Conservation (phyloP, 2,329 filamentous ascomycete species). For the Penicillium sp. region DNA sequence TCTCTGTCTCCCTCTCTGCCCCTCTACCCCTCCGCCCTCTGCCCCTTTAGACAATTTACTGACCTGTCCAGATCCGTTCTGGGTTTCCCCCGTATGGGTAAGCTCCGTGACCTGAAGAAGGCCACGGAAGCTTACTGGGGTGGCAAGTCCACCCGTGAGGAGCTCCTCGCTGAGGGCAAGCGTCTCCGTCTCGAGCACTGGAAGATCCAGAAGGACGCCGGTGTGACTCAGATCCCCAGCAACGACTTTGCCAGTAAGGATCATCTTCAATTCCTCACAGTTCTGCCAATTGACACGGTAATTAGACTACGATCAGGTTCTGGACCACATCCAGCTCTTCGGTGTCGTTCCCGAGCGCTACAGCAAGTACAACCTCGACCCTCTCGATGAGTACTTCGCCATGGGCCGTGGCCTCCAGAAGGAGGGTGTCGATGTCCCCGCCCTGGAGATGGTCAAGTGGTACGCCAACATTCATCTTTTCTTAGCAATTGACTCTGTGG, state of each 20-base stretch:
- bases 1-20: neutral
- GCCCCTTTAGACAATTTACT: neutral
- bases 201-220: constrained; percentile 99
- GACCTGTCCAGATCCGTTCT: constrained; percentile 61
- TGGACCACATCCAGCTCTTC: constrained; percentile 23
- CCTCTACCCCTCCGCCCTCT: neutral
- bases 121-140: constrained; percentile 97
- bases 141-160: constrained; percentile 86
- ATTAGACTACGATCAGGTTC: constrained; percentile 59
- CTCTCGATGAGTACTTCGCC: constrained; percentile 96
- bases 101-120: constrained; percentile 99
- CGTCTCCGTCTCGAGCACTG: constrained; percentile 93
- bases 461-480: constrained; percentile 29
- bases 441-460: constrained; percentile 53
- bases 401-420: constrained; percentile 99
- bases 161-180: constrained; percentile 93
- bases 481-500: neutral
- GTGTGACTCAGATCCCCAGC: constrained; percentile 95
- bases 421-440: constrained; percentile 73
- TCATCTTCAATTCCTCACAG: no score
- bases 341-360: constrained; percentile 90
- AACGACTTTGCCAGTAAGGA: constrained; percentile 99
- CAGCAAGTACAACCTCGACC: constrained; percentile 78
- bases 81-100: constrained; percentile 98
- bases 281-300: no score